phyloP scores from a whole-genome alignment of 1,284 basidiomycete species.

The Cutaneotrichosporon sp. region DNA sequence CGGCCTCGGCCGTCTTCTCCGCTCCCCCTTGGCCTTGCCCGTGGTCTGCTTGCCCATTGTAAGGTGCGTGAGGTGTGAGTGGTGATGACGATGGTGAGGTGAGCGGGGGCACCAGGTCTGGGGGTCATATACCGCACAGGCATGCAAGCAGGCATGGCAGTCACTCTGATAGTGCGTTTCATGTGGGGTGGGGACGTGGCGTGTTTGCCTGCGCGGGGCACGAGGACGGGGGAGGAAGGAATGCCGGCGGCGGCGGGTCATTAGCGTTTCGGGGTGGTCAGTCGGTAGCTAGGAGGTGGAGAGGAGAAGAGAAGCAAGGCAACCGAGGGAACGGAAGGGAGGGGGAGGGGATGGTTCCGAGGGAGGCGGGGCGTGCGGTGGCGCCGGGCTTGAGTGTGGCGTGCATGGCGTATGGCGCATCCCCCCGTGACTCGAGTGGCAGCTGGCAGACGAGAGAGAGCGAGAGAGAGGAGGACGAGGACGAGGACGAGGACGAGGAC shows the following conservation, averaged over 20 bases:
- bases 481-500: no score
- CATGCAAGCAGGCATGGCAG: not conserved
- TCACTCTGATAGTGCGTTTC: not conserved
- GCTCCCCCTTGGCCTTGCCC: not conserved
- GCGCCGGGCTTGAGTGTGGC: not conserved
- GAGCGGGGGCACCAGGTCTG: not conserved
- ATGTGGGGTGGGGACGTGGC: not conserved
- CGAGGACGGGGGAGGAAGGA: not conserved
- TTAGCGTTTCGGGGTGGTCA: not conserved
- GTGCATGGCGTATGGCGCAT: not conserved
- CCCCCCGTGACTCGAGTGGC: not conserved
- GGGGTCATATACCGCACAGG: not conserved
- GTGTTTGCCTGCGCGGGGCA: not conserved
- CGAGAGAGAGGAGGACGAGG: no score
- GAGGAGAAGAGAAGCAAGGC: not conserved
- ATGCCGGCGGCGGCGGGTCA: not conserved
- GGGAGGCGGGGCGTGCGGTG: conserved; percentile 3
- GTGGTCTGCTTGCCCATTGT: not conserved
- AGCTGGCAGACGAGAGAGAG: not conserved
- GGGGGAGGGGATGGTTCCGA: not conserved
- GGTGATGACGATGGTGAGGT: not conserved
- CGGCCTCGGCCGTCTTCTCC: not conserved
- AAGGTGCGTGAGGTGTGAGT: not conserved
- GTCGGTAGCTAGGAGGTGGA: not conserved
- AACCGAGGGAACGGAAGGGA: no score